phyloP scores from a whole-genome alignment of 306 rosid species.

The Castanea mollissima region DNA sequence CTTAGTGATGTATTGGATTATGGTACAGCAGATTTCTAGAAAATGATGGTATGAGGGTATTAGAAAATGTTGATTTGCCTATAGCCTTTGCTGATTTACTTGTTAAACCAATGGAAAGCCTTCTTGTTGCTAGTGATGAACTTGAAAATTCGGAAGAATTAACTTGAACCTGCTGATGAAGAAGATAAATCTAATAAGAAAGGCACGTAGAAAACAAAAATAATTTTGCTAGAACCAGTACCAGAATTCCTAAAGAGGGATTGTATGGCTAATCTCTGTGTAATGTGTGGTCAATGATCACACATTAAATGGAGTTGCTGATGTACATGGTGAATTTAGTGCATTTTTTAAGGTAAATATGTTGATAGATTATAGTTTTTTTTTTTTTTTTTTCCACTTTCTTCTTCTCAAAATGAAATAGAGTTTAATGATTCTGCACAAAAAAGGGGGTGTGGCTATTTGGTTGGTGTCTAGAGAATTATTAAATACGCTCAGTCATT shows the following conservation, averaged over 20 bases:
- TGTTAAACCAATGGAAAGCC: constrained; percentile 45
- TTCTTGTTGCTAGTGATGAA: constrained; percentile 4
- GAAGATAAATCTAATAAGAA: constrained; percentile 36
- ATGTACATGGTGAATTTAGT: constrained; percentile 87
- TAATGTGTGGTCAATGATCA: constrained; percentile 66
- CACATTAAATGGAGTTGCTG: constrained; percentile 97
- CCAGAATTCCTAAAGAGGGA: constrained; percentile 82
- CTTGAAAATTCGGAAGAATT: constrained; percentile 11
- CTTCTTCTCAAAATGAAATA: not conserved
- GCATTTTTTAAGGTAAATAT: constrained; percentile 69
- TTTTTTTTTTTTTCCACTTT: not conserved
- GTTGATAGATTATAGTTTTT: constrained; percentile 5
- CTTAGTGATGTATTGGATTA: constrained; percentile 57
- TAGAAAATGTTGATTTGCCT: constrained; percentile 90
- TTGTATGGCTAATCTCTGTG: constrained; percentile 97
- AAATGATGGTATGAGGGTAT: constrained; percentile 86
- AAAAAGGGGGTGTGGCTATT: constrained; percentile 11
- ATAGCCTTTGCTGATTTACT: constrained; percentile 53
- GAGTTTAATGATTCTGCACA: constrained; percentile 8
- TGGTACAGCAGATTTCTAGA: constrained; percentile 62
- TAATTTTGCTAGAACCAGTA: constrained; percentile 46
- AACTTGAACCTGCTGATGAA: constrained; percentile 30
- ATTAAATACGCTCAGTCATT: constrained; percentile 8
- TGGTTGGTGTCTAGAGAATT: not conserved
- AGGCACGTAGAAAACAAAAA: constrained; percentile 33